Base-by-base conservation (phyloP, 768 basidiomycete genomes). In the Grammothele lineata region DNA sequence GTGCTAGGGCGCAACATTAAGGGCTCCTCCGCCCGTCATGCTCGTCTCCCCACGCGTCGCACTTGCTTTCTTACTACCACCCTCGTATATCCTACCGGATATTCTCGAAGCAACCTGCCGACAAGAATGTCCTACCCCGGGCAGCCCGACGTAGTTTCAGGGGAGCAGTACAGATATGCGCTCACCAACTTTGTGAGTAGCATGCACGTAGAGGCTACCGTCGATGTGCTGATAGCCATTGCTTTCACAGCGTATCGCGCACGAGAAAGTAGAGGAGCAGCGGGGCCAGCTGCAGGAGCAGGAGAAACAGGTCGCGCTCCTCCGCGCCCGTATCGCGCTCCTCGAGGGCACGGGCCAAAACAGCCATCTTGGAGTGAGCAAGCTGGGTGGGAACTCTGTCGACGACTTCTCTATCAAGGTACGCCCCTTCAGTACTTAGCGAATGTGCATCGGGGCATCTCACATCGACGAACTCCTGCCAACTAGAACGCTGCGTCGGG, bases 371-470 rank as follows among this genome's bases (percentile, higher is more conserved):
- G 33, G 68, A 66, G 43, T 69, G 63, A 57, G 15, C 35, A 67
- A 60, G 17, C 74, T 72, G 37, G 76, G 78, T 50, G 78, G 79
- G 21, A 80, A 76, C 58, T 83, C 86, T 0, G 74, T 91, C 37
- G 90, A 91, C 59, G 89, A 93, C 62, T 92, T 91, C 65, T 90
- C 89, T 4, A 91, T 93, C 70, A 86, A 82, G 73, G 89, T 85
- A 43, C 14, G 77, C 61, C 5, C 44, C 40, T 36, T 24, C 17
- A 17, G 25, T 25, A 23, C 8, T 2, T 24, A 21, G 35, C n/a
- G n/a, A 18, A 22, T 15, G 21, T 17, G 8, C n/a, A n/a, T 41
- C 19, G 17, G n/a, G n/a, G n/a, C n/a, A n/a, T n/a, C n/a, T n/a
- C n/a, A n/a, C n/a, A n/a, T n/a, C n/a, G n/a, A n/a, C n/a, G n/a